Evolutionary conservation across 495 filamentous ascomycete genomes (phyloP).

Genomic region (Hyaloscypha hepaticicola): DNA sequence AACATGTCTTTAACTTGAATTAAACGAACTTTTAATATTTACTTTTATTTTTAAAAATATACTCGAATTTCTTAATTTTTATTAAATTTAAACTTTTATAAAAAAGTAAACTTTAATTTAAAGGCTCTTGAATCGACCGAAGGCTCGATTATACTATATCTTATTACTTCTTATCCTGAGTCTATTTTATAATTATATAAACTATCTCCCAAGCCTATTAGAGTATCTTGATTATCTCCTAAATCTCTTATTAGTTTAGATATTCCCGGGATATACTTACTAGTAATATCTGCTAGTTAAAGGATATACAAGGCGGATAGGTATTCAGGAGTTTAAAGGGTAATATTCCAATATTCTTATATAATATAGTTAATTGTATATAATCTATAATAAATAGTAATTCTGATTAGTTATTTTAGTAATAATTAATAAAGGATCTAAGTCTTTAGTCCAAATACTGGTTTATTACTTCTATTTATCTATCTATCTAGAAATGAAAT

Average conservation of each 20-base stretch:
- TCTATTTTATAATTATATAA: not conserved
- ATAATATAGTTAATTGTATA: not conserved
- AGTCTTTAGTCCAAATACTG: conserved; percentile 31
- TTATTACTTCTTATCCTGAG: not conserved
- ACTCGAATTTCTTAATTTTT: no score
- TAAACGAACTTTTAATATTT: no score
- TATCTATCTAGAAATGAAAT: conserved; percentile 35
- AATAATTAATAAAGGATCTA: conserved; percentile 31
- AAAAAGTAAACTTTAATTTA: no score
- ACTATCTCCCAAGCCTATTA: not conserved
- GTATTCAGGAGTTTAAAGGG: not conserved
- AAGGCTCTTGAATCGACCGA: no score
- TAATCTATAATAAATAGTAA: conserved; percentile 27
- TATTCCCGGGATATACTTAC: no score
- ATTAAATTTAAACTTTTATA: no score
- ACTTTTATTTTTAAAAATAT: no score
- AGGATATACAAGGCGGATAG: not conserved
- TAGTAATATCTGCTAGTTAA: conserved; percentile 5
- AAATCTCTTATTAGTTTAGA: no score
- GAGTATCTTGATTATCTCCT: no score
- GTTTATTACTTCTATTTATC: conserved; percentile 34
- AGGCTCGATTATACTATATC: no score
- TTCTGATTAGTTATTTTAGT: conserved; percentile 34
- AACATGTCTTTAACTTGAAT: no score
- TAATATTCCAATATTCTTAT: not conserved